A percentile compares a stretch with the other conserved stretches of the same genome.
Conservation (phyloP, 1,139 yeast species). For the Suhomyces wounanorum region DNA sequence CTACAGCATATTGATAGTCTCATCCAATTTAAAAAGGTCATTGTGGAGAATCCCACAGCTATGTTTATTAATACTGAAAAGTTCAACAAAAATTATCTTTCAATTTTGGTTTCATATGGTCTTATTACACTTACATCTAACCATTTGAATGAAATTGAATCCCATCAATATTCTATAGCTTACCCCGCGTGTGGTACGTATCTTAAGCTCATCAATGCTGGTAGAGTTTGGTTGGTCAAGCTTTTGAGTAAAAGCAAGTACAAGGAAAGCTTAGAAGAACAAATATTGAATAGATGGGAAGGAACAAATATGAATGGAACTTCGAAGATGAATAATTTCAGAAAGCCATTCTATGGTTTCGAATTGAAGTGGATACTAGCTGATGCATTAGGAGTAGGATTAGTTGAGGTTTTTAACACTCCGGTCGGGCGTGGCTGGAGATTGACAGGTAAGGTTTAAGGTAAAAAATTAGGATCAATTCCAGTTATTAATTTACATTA, state of each 20-base stretch:
- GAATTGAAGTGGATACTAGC: slow-evolving; percentile 64
- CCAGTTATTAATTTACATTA: neutral
- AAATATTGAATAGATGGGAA: slow-evolving; percentile 52
- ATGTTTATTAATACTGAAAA: slow-evolving; percentile 30
- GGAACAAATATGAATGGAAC: slow-evolving; percentile 32
- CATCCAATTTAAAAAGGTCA: slow-evolving; percentile 27
- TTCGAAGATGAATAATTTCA: slow-evolving; percentile 44
- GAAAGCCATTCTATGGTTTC: slow-evolving; percentile 62
- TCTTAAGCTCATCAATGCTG: slow-evolving; percentile 48
- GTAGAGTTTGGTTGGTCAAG: slow-evolving; percentile 53
- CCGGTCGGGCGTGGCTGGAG: slow-evolving; percentile 75
- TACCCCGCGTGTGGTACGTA: slow-evolving; percentile 65
- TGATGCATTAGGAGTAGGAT: slow-evolving; percentile 69
- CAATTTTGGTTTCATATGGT: slow-evolving; percentile 50
- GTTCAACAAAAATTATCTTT: slow-evolving; percentile 30
- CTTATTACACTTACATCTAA: slow-evolving; percentile 55
- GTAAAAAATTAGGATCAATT: neutral
- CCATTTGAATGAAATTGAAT: slow-evolving; percentile 49
- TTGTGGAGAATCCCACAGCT: slow-evolving; percentile 31
- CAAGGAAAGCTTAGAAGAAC: slow-evolving; percentile 56
- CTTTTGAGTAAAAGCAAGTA: slow-evolving; percentile 44
- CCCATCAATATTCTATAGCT: slow-evolving; percentile 51
- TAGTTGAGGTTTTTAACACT: slow-evolving; percentile 64
- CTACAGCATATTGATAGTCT: slow-evolving; percentile 17
- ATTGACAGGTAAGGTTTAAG: slow-evolving; percentile 50